Percentiles rank a stretch among this genome's conserved stretches.
phyloP scores from a whole-genome alignment of 768 basidiomycete species.

The Gautieria morchelliformis region DNA sequence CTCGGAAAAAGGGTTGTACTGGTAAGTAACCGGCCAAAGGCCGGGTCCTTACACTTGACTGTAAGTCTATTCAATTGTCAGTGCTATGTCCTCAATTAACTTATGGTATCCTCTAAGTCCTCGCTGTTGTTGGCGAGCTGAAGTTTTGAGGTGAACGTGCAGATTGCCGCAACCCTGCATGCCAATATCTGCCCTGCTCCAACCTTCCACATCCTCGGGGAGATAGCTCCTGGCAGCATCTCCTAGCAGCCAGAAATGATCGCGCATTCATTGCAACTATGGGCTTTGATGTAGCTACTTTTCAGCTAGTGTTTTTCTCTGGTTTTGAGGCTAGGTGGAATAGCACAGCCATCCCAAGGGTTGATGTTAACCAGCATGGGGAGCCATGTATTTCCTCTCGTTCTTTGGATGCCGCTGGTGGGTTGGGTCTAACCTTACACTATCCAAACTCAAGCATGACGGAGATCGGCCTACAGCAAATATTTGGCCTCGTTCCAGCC shows the following conservation, averaged over 20 bases:
- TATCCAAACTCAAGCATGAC: too few relatives aligned
- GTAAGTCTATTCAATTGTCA: too few relatives aligned
- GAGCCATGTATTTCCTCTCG: conserved; percentile 17
- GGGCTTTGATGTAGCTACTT: conserved; percentile 25
- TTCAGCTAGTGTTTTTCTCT: conserved; percentile 19
- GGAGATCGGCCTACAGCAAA: too few relatives aligned
- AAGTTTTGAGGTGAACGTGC: too few relatives aligned
- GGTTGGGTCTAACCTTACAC: conserved; percentile 32
- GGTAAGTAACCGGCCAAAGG: too few relatives aligned
- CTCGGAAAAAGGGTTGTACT: too few relatives aligned
- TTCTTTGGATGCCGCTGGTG: conserved; percentile 31
- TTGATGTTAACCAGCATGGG: conserved; percentile 16
- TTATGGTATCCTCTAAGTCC: too few relatives aligned
- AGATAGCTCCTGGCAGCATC: conserved; percentile 28
- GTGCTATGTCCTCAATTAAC: too few relatives aligned
- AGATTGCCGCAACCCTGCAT: not conserved
- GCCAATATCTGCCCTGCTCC: not conserved
- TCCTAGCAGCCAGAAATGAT: conserved; percentile 24
- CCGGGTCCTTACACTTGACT: too few relatives aligned
- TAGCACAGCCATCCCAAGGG: conserved; percentile 21
- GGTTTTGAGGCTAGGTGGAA: conserved; percentile 24
- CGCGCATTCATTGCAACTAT: conserved; percentile 37
- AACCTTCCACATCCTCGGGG: conserved; percentile 22
- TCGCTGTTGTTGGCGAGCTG: too few relatives aligned
- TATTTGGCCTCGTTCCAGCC: too few relatives aligned